These are phyloP conservation scores for Morella rubra DNA, from an alignment of 306 rosid species.

Conservation along the genomic window DNA sequence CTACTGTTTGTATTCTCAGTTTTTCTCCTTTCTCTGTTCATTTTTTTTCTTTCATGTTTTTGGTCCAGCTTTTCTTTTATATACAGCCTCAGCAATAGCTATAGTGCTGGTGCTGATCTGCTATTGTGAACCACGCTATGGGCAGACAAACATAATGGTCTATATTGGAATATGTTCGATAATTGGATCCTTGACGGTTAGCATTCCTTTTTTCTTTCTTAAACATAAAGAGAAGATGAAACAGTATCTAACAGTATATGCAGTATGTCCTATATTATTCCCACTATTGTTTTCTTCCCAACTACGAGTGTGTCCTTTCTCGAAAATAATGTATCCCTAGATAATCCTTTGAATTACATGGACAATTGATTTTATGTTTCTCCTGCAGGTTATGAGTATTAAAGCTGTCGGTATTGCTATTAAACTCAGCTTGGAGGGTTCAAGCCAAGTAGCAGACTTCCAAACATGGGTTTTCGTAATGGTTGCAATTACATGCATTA, in stretches of 20 bases:
- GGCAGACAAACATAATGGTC: constrained; percentile 75
- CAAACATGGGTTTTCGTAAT: constrained; percentile 84
- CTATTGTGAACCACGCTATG: constrained; percentile 79
- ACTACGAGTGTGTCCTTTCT: not conserved
- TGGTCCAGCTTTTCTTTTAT: constrained; percentile 71
- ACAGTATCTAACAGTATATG: not conserved
- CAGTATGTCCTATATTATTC: not conserved
- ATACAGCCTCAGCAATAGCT: constrained; percentile 73
- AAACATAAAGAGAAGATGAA: not conserved
- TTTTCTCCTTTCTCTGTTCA: not conserved
- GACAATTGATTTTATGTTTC: not conserved
- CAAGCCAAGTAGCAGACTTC: constrained; percentile 59
- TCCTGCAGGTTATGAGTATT: constrained; percentile 79
- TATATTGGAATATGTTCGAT: constrained; percentile 73
- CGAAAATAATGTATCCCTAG: not conserved
- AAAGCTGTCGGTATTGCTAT: constrained; percentile 90
- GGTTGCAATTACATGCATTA: constrained; percentile 73
- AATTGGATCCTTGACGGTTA: constrained; percentile 89
- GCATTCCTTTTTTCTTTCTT: constrained; percentile 13
- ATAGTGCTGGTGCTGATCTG: constrained; percentile 56
- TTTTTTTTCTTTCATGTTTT: constrained; percentile 13
- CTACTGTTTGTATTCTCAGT: not conserved
- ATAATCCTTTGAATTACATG: not conserved
- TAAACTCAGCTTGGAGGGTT: constrained; percentile 81
- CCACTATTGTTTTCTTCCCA: not conserved